Percentiles rank a stretch among this genome's conserved stretches.
These are phyloP conservation scores for Zizania palustris DNA, from an alignment of 202 grass and related monocot species.

Conservation along the genomic window DNA sequence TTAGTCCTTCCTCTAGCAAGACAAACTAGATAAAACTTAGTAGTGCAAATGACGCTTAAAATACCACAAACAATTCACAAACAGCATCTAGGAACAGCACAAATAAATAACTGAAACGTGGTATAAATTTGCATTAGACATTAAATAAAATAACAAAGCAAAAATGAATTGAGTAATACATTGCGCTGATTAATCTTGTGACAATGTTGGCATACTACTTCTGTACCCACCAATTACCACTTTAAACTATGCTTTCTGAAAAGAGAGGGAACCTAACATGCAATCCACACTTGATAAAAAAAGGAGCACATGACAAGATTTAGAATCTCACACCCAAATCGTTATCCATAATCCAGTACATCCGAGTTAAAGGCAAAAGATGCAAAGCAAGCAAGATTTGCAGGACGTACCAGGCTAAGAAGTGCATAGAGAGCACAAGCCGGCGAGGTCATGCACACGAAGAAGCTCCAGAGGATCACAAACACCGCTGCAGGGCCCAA, in stretches of 20 bases:
- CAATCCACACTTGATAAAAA: slow-evolving; percentile 31
- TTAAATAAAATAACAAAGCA: not conserved
- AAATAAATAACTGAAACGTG: slow-evolving; percentile 17
- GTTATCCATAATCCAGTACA: slow-evolving; percentile 37
- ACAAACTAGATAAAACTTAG: slow-evolving; percentile 32
- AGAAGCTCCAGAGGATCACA: slow-evolving; percentile 91
- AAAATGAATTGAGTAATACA: slow-evolving; percentile 13
- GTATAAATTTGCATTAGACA: slow-evolving; percentile 19
- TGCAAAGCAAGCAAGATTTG: slow-evolving; percentile 30
- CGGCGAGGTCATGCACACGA: slow-evolving; percentile 79
- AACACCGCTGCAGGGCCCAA: slow-evolving; percentile 81
- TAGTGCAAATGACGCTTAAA: slow-evolving; percentile 15
- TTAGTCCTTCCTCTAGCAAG: slow-evolving; percentile 24
- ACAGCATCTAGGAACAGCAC: slow-evolving; percentile 27
- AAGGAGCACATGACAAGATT: slow-evolving; percentile 45
- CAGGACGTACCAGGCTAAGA: slow-evolving; percentile 72
- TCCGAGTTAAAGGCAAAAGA: slow-evolving; percentile 30
- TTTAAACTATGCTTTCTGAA: slow-evolving; percentile 49
- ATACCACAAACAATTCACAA: not conserved
- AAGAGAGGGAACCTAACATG: slow-evolving; percentile 55
- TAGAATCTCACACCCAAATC: slow-evolving; percentile 32
- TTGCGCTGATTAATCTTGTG: slow-evolving; percentile 23
- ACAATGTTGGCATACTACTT: slow-evolving; percentile 25
- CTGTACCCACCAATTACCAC: slow-evolving; percentile 38
- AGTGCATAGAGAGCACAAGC: slow-evolving; percentile 64